Percentiles rank a stretch among this genome's conserved stretches.
These are phyloP conservation scores for Triadica sebifera DNA, from an alignment of 345 rosid species.

Conservation along the genomic window DNA sequence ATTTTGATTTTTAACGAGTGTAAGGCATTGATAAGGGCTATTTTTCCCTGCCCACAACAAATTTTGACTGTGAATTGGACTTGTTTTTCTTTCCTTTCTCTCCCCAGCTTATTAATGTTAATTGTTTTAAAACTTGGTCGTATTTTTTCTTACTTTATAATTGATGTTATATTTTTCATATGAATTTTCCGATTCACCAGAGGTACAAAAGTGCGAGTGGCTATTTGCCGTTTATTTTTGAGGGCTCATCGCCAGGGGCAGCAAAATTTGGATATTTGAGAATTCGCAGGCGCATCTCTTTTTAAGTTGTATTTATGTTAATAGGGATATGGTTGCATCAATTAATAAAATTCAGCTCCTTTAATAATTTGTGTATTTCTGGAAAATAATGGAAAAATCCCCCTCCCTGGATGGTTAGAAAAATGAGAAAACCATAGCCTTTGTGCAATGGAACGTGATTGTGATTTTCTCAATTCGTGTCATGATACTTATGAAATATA, in stretches of 20 bases:
- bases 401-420: no score
- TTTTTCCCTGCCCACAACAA: no score
- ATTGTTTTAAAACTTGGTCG: no score
- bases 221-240: constrained; percentile 74
- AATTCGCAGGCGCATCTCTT: constrained; percentile 55
- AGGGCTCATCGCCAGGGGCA: constrained; percentile 92
- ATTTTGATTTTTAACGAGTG: background rate
- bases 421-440: background rate
- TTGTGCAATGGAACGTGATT: no score
- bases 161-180: background rate
- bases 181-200: constrained; percentile 70
- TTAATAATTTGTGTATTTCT: background rate
- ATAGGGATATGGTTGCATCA: background rate
- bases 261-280: constrained; percentile 79
- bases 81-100: no score
- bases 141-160: background rate
- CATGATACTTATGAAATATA: no score
- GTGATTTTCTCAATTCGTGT: no score
- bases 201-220: constrained; percentile 92
- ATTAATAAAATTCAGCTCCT: background rate
- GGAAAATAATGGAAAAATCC: background rate
- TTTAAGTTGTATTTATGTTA: background rate
- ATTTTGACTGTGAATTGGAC: no score
- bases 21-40: background rate
- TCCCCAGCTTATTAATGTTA: no score